phyloP scores from a whole-genome alignment of 148 eudicot genomes.

The Nepenthes mirabilis region DNA sequence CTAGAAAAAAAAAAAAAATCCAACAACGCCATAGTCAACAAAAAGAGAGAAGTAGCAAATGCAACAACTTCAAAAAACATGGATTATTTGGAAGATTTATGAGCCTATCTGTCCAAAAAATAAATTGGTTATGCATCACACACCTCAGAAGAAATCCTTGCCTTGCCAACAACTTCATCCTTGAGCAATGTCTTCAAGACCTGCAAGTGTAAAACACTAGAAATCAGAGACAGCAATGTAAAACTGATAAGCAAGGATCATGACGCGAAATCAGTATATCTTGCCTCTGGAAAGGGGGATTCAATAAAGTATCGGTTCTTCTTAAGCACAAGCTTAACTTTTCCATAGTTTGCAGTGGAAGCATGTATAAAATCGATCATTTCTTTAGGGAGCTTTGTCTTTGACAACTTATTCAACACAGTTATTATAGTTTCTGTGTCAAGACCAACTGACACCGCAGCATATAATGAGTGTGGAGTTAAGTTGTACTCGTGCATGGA shows the following conservation, averaged over 20 bases:
- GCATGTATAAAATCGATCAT: slow-evolving; percentile 89
- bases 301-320: slow-evolving; percentile 89
- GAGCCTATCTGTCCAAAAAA: neutral
- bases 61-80: too few species aligned
- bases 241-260: neutral
- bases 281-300: slow-evolving; percentile 93
- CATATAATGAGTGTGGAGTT: slow-evolving; percentile 92
- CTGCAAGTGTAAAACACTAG: slow-evolving; percentile 22
- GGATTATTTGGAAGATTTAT: too few species aligned
- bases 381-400: slow-evolving; percentile 90
- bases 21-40: neutral
- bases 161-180: slow-evolving; percentile 65
- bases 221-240: neutral
- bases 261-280: neutral
- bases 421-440: slow-evolving; percentile 85
- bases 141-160: slow-evolving; percentile 72
- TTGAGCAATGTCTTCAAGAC: slow-evolving; percentile 64
- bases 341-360: slow-evolving; percentile 93
- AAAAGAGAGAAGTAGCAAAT: neutral
- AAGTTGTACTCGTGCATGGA: slow-evolving; percentile 92
- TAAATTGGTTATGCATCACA: slow-evolving; percentile 6
- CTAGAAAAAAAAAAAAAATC: slow-evolving; percentile 18
- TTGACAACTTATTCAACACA: slow-evolving; percentile 77
- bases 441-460: slow-evolving; percentile 95
- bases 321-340: slow-evolving; percentile 96